Base-by-base conservation (phyloP, 2,329 filamentous ascomycete species). In the Pseudovirgaria hyperparasitica region DNA sequence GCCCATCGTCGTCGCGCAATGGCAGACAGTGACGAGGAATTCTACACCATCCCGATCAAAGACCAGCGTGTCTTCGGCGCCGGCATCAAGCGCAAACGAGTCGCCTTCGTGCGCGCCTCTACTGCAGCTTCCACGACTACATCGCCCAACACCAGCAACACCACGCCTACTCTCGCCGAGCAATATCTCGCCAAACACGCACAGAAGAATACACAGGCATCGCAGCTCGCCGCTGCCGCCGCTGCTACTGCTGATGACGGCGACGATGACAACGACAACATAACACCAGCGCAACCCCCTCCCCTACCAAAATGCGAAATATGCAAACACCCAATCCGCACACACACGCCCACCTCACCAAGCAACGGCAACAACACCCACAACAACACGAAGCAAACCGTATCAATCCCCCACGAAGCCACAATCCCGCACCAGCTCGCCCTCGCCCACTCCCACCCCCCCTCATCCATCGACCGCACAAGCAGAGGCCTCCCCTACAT, bases 401-500 rank as follows among this genome's bases (percentile, higher is more conserved):
- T 19, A 9, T 37, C 22, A 26, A 39, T 25, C 35, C 49, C 42
- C 29, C 78, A 79, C 47, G 69, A 72, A 41, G 59, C 65, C 15
- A 76, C 69, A 17, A 63, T 82, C 29, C 72, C 74, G 5, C 81
- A 86, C 43, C 79, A 85, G 55, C 66, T 80, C 19, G 74, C 69
- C 34, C 58, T 84, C 2, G 50, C 62, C 4, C 77, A 82, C 45
- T 76, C 76, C 1, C 72, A 80, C 32, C 76, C 77, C 5, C 80
- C 80, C 1, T 84, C 78, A 0, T 65, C 75, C 9, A 57, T 85
- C 12, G 75, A 84, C 49, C 67, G 80, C 18, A 67, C 63, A 4
- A 66, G 78, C 23, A 79, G 81, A 62, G 80, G 80, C 0, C 57
- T 85, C 5, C 58, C 67, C 5, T 70, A 78, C 16, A 63, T 86